Percentiles rank a stretch among this genome's conserved stretches.
Conservation (phyloP, 371 early-diverging fungal genomes). For the Lichtheimia ornata region DNA sequence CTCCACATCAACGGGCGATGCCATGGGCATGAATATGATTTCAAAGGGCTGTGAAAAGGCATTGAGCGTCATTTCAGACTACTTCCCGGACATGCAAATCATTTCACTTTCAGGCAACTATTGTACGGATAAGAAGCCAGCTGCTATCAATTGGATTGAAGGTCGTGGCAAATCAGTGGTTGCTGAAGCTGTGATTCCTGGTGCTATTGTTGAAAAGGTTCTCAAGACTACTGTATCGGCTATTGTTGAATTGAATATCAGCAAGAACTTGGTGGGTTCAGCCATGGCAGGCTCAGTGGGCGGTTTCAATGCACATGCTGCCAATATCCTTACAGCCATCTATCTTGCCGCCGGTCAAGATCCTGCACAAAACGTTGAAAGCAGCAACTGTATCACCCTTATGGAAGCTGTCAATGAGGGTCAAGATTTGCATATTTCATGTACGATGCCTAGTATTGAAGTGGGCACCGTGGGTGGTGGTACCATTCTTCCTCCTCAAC, state of each 20-base stretch:
- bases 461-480: conserved; percentile 98
- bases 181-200: conserved; percentile 85
- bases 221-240: conserved; percentile 87
- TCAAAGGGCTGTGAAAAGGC: conserved; percentile 94
- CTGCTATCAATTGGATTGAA: conserved; percentile 97
- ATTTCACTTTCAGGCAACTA: conserved; percentile 92
- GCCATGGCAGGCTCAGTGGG: conserved; percentile 96
- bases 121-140: conserved; percentile 98
- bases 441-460: conserved; percentile 95
- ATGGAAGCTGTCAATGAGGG: conserved; percentile 89
- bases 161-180: conserved; percentile 97
- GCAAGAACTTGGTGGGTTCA: conserved; percentile 92
- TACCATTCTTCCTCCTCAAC: conserved; percentile 86
- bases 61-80: conserved; percentile 56
- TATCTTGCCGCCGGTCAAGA: conserved; percentile 97
- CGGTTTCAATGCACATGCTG: conserved; percentile 96
- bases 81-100: conserved; percentile 79
- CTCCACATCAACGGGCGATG: conserved; percentile 93
- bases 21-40: conserved; percentile 99
- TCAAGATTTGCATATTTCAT: conserved; percentile 81
- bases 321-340: conserved; percentile 94
- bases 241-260: conserved; percentile 79
- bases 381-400: conserved; percentile 91
- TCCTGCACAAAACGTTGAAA: conserved; percentile 96
- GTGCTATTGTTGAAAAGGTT: conserved; percentile 75